phyloP scores from a whole-genome alignment of 441 rosid species.

The Erysimum cheiri region DNA sequence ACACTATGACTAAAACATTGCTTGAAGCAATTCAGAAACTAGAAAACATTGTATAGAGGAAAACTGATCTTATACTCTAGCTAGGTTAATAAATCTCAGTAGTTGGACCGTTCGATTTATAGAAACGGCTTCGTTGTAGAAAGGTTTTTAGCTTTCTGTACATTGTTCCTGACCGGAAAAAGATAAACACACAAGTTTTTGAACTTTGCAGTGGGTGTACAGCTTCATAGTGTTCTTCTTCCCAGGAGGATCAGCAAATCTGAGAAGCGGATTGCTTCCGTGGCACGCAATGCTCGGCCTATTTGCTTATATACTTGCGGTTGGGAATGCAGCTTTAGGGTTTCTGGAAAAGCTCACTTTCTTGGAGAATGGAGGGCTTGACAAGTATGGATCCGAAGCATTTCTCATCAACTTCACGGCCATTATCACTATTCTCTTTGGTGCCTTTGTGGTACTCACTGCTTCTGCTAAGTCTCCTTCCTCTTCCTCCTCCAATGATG shows the following conservation, averaged over 20 bases:
- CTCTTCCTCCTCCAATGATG: conserved; percentile 35
- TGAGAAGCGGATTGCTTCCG: conserved; percentile 64
- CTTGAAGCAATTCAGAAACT: background rate
- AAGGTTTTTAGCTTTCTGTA: background rate
- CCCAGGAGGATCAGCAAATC: conserved; percentile 62
- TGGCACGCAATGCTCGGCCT: conserved; percentile 88
- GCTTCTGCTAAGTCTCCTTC: conserved; percentile 50
- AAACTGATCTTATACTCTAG: background rate
- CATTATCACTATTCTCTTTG: conserved; percentile 64
- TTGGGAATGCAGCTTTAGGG: conserved; percentile 73
- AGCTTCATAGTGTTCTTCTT: conserved; percentile 79
- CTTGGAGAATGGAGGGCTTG: conserved; percentile 75
- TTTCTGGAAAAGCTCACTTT: conserved; percentile 90
- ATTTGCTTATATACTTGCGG: conserved; percentile 62
- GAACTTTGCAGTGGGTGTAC: conserved; percentile 75
- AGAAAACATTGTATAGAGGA: background rate
- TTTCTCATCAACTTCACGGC: conserved; percentile 89
- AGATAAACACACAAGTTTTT: background rate
- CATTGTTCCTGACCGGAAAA: conserved; percentile 12
- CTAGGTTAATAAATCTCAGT: background rate
- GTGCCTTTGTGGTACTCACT: conserved; percentile 66
- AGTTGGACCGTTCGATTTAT: background rate
- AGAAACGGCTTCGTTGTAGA: background rate
- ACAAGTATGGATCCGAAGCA: conserved; percentile 55
- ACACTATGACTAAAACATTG: conserved; percentile 3